Percentiles rank a stretch among this genome's conserved stretches.
Evolutionary conservation across 768 basidiomycete genomes (phyloP).

Genomic region (Obba rivulosa): DNA sequence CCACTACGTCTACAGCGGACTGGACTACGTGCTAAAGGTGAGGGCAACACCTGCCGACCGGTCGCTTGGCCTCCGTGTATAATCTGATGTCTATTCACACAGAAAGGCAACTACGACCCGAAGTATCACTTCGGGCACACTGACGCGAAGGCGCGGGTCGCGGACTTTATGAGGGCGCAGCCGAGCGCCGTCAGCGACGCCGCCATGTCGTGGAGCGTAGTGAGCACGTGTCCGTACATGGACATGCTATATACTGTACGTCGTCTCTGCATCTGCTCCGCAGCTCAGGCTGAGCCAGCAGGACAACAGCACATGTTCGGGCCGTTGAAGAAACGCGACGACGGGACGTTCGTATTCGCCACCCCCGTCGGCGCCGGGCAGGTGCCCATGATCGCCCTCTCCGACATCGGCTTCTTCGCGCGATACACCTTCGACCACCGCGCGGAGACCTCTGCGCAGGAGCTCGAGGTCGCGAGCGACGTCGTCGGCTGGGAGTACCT

Average conservation of each 20-base stretch:
- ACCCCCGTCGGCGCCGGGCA: conserved; percentile 20
- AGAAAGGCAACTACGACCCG: conserved; percentile 16
- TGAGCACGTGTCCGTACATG: conserved; percentile 25
- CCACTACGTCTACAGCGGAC: conserved; percentile 36
- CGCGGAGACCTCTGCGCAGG: conserved; percentile 14
- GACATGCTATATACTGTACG: conserved; percentile 12
- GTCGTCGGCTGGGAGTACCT: conserved; percentile 20
- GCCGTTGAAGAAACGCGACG: conserved; percentile 17
- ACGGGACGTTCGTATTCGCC: conserved; percentile 26
- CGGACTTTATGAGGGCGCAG: conserved; percentile 33
- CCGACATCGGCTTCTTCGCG: conserved; percentile 25
- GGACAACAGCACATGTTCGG: conserved; percentile 12
- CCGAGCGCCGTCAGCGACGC: conserved; percentile 26
- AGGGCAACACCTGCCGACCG: background rate
- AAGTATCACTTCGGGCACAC: conserved; percentile 32
- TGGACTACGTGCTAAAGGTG: conserved; percentile 36
- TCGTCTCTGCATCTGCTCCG: background rate
- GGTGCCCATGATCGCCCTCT: conserved; percentile 24
- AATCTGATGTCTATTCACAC: background rate
- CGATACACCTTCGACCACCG: conserved; percentile 27
- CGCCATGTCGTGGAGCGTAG: conserved; percentile 32
- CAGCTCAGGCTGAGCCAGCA: no score
- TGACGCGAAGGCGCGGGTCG: conserved; percentile 35
- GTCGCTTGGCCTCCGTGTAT: no score
- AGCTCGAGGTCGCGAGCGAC: conserved; percentile 24